Evolutionary conservation across 2,329 filamentous ascomycete species (phyloP).

Genomic region (Periconia sp.): DNA sequence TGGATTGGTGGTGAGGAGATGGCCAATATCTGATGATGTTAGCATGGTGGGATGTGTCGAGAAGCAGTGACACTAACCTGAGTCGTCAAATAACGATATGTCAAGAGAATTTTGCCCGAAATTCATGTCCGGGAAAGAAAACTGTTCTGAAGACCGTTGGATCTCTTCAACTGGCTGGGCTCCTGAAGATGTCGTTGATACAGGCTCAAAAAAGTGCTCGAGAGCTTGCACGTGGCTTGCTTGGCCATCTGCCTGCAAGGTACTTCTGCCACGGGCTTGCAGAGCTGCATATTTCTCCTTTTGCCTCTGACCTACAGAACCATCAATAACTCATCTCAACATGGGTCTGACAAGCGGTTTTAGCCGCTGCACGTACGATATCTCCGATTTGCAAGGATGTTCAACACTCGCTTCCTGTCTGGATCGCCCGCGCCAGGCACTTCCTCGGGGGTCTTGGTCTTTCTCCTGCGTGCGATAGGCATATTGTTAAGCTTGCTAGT

Average conservation of each 20-base stretch:
- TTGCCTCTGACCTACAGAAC: slow-evolving; percentile 24
- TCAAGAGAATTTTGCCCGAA: slow-evolving; percentile 17
- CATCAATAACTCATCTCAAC: background rate
- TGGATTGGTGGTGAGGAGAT: too few relatives aligned
- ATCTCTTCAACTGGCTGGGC: background rate
- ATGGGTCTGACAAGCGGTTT: too few relatives aligned
- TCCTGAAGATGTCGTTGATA: too few relatives aligned
- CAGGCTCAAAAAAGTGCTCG: too few relatives aligned
- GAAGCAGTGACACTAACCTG: too few relatives aligned
- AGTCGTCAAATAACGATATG: slow-evolving; percentile 14
- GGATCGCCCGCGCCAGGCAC: slow-evolving; percentile 29
- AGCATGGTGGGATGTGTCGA: too few relatives aligned
- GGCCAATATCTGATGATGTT: too few relatives aligned
- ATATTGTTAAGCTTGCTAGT: slow-evolving; percentile 14
- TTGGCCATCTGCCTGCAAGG: background rate
- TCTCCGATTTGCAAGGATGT: slow-evolving; percentile 33
- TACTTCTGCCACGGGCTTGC: slow-evolving; percentile 23
- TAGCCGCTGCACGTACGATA: too few relatives aligned
- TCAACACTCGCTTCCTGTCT: slow-evolving; percentile 33
- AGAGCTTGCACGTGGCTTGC: background rate
- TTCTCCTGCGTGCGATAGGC: slow-evolving; percentile 23
- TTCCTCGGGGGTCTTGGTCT: slow-evolving; percentile 13
- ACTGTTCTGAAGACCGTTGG: slow-evolving; percentile 11
- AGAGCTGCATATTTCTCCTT: slow-evolving; percentile 27
- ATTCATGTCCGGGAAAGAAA: slow-evolving; percentile 6